These are phyloP conservation scores for Cercospora berteroae DNA, from an alignment of 2,329 filamentous ascomycete genomes.

Conservation along the genomic window DNA sequence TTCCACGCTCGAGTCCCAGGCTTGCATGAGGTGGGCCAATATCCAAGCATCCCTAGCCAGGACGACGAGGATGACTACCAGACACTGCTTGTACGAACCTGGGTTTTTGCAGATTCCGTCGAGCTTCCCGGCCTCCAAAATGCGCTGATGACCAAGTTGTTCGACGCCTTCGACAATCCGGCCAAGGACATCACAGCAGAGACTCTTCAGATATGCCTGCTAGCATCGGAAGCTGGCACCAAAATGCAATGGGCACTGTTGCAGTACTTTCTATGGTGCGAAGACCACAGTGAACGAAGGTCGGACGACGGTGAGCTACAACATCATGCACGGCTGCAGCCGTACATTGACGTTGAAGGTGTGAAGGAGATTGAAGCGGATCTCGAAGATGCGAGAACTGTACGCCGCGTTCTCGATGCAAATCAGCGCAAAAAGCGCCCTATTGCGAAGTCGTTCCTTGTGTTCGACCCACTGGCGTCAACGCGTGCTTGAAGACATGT, in stretches of 20 bases:
- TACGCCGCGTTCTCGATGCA: not conserved
- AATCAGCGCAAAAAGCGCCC: conserved; percentile 1
- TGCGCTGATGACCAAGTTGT: conserved; percentile 3
- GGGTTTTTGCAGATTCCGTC: conserved; percentile 10
- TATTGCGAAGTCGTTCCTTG: not conserved
- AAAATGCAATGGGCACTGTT: conserved; percentile 7
- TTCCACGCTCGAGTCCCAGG: conserved; percentile 4
- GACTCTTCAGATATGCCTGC: conserved; percentile 7
- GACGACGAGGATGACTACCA: conserved; percentile 11
- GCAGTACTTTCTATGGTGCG: conserved; percentile 13
- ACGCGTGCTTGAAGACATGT: not conserved
- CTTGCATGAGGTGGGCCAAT: conserved; percentile 4
- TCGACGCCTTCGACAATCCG: conserved; percentile 5
- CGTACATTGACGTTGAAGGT: conserved; percentile 1
- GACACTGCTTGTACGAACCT: conserved; percentile 7
- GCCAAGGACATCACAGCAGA: conserved; percentile 5
- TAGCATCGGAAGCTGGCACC: not conserved
- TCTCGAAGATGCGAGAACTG: not conserved
- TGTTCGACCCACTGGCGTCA: not conserved
- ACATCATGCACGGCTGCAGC: not conserved
- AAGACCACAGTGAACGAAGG: not conserved
- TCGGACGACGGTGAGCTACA: not conserved
- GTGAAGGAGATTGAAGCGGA: conserved; percentile 3
- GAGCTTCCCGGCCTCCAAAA: conserved; percentile 7
- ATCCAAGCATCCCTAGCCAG: conserved; percentile 7